These are phyloP conservation scores for Gloeophyllum trabeum DNA, from an alignment of 768 basidiomycete species.

Conservation along the genomic window DNA sequence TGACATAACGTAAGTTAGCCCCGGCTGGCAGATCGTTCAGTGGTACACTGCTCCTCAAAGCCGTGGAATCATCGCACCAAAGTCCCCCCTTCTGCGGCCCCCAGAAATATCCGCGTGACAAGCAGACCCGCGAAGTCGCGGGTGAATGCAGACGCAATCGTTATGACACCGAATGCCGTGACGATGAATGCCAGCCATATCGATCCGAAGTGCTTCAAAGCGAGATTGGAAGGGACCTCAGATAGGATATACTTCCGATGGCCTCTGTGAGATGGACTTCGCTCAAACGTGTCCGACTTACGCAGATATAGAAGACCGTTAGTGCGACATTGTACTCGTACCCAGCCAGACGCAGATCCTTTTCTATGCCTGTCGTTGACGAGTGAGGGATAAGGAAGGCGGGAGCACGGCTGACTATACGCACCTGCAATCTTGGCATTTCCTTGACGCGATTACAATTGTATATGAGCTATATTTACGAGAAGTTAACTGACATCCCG, in stretches of 20 bases:
- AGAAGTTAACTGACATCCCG: neutral
- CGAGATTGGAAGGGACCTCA: slow-evolving; percentile 31
- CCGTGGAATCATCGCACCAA: slow-evolving; percentile 26
- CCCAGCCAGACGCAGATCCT: slow-evolving; percentile 28
- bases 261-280: neutral
- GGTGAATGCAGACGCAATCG: slow-evolving; percentile 30
- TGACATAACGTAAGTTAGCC: slow-evolving; percentile 26
- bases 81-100: slow-evolving; percentile 30
- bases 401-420: neutral
- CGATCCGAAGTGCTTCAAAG: slow-evolving; percentile 29
- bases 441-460: too few species aligned
- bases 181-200: slow-evolving; percentile 26
- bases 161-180: slow-evolving; percentile 22
- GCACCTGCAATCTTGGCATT: slow-evolving; percentile 23
- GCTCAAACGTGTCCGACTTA: slow-evolving; percentile 12
- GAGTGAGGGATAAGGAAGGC: slow-evolving; percentile 5
- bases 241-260: slow-evolving; percentile 27
- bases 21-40: slow-evolving; percentile 15
- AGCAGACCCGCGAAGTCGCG: slow-evolving; percentile 22
- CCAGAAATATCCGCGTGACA: slow-evolving; percentile 26
- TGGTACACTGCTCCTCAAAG: too few species aligned
- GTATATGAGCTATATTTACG: too few species aligned
- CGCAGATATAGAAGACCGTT: slow-evolving; percentile 28
- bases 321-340: slow-evolving; percentile 29
- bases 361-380: slow-evolving; percentile 21